Evolutionary conservation across 495 filamentous ascomycete genomes (phyloP).

Genomic region (Podospora tetraspora): DNA sequence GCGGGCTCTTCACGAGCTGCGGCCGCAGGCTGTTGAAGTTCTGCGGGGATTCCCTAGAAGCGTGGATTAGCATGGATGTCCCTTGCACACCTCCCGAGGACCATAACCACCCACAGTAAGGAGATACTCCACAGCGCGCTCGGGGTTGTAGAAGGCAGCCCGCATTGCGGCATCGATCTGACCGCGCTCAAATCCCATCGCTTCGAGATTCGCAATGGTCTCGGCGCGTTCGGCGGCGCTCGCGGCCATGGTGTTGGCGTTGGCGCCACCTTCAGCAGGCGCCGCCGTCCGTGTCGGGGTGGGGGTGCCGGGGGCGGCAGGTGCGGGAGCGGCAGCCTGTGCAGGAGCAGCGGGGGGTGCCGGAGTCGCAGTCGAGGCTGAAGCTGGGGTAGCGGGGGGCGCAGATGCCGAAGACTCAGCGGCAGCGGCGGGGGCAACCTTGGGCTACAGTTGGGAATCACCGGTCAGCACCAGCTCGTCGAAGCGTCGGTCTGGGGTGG

Average conservation of each 20-base stretch:
- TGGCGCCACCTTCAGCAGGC: constrained; percentile 40
- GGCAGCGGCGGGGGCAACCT: constrained; percentile 53
- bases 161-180: constrained; percentile 92
- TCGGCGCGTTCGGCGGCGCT: constrained; percentile 75
- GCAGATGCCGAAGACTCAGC: constrained; percentile 47
- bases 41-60: constrained; percentile 80
- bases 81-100: not conserved
- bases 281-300: constrained; percentile 41
- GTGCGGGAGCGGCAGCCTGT: constrained; percentile 47
- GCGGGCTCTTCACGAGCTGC: constrained; percentile 36
- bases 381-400: constrained; percentile 64
- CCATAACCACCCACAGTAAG: constrained; percentile 59
- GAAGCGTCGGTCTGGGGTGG: constrained; percentile 5
- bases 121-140: constrained; percentile 94
- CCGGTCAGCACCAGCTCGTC: not conserved
- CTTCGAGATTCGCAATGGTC: constrained; percentile 93
- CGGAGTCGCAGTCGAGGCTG: constrained; percentile 54
- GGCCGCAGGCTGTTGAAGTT: constrained; percentile 51
- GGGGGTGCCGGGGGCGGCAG: constrained; percentile 67
- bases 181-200: constrained; percentile 84
- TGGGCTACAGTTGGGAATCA: constrained; percentile 27
- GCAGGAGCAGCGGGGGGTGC: constrained; percentile 55
- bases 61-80: not conserved
- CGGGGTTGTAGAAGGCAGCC: constrained; percentile 92
- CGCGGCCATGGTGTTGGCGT: constrained; percentile 68